phyloP scores from a whole-genome alignment of 2,329 filamentous ascomycete species.

The Sporothrix protearum region DNA sequence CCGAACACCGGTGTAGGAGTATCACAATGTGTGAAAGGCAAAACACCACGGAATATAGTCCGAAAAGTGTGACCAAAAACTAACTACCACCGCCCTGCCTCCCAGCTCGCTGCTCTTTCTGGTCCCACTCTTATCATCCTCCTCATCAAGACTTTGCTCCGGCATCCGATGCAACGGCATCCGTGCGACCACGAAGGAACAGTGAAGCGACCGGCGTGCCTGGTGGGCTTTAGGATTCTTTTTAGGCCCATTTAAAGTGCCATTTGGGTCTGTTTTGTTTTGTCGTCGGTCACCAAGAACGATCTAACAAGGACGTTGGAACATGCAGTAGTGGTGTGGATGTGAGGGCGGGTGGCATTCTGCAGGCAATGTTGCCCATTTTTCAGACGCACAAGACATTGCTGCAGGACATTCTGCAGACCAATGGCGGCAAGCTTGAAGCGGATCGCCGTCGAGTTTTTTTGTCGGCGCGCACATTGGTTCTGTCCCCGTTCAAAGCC shows the following conservation, averaged over 20 bases:
- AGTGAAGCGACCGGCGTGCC: background rate
- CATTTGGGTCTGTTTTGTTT: background rate
- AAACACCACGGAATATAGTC: background rate
- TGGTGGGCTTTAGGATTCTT: too few species aligned
- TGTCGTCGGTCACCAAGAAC: slow-evolving; percentile 18
- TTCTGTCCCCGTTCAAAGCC: background rate
- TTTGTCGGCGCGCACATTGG: background rate
- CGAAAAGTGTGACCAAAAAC: background rate
- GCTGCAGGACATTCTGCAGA: background rate
- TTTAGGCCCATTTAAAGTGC: background rate
- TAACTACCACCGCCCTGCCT: background rate
- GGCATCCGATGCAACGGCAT: slow-evolving; percentile 1
- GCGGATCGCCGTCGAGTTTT: background rate
- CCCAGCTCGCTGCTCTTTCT: background rate
- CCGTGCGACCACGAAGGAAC: background rate
- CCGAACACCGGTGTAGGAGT: background rate
- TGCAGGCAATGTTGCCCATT: too few species aligned
- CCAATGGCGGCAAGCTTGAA: background rate
- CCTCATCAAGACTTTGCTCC: background rate
- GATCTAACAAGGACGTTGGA: slow-evolving; percentile 10
- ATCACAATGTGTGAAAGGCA: background rate
- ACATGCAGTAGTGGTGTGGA: slow-evolving; percentile 5
- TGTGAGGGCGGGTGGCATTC: background rate
- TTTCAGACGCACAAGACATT: background rate
- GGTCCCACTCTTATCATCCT: background rate